Percentiles rank a stretch among this genome's conserved stretches.
phyloP scores from a whole-genome alignment of 257 asterid species.

The Salvia rosmarinus region DNA sequence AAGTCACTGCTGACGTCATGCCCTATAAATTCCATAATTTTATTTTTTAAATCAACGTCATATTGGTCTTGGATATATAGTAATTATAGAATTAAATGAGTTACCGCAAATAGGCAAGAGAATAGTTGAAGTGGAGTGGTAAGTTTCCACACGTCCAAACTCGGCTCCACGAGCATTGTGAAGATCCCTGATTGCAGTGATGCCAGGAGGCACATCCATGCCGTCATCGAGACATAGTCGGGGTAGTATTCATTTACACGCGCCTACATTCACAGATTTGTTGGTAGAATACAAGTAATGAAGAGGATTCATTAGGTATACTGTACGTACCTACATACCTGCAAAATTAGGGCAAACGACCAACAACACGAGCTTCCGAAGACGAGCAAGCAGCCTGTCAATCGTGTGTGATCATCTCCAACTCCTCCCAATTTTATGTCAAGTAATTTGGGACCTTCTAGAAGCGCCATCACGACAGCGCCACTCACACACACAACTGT shows the following conservation, averaged over 20 bases:
- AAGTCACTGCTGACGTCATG: slow-evolving; percentile 47
- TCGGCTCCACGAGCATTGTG: slow-evolving; percentile 33
- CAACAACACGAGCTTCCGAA: slow-evolving; percentile 55
- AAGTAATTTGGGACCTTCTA: slow-evolving; percentile 72
- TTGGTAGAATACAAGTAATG: too few relatives aligned
- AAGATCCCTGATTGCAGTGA: slow-evolving; percentile 40
- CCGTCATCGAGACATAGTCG: slow-evolving; percentile 46
- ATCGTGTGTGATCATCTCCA: slow-evolving; percentile 43
- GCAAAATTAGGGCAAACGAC: slow-evolving; percentile 48
- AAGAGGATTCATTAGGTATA: too few relatives aligned
- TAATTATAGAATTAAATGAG: too few relatives aligned
- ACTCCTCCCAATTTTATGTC: slow-evolving; percentile 36
- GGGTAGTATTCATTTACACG: slow-evolving; percentile 36
- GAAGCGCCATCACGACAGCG: slow-evolving; percentile 56
- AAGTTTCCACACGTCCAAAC: slow-evolving; percentile 36
- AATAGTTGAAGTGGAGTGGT: slow-evolving; percentile 36
- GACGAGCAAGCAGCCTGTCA: slow-evolving; percentile 63
- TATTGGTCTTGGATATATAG: too few relatives aligned
- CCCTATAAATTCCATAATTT: slow-evolving; percentile 37
- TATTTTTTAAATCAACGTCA: too few relatives aligned
- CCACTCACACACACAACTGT: slow-evolving; percentile 68
- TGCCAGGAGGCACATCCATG: slow-evolving; percentile 51
- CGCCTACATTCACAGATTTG: too few relatives aligned
- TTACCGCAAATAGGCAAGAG: too few relatives aligned
- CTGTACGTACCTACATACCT: too few relatives aligned